Conservation (phyloP, 345 rosid genomes). For the Pistacia integerrima region DNA sequence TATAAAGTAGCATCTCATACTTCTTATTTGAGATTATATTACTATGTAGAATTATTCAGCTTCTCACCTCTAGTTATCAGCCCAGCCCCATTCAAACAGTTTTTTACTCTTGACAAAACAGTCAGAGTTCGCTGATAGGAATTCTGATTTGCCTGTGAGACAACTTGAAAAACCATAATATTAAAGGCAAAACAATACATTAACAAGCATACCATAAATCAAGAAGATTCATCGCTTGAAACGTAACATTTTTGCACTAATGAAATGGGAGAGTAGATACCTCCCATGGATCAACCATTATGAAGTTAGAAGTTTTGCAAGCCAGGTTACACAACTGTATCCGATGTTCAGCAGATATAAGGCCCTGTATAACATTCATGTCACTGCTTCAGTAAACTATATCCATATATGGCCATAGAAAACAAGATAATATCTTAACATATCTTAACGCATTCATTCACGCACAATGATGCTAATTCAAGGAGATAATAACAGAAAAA, state of each 20-base stretch:
- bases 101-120: conserved; percentile 65
- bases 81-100: conserved; percentile 32
- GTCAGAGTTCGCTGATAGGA: conserved; percentile 63
- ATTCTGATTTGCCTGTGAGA: conserved; percentile 70
- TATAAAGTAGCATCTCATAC: neutral
- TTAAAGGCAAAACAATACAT: neutral
- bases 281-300: conserved; percentile 99
- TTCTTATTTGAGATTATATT: neutral
- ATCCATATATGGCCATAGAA: conserved; percentile 4
- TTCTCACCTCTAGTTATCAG: conserved; percentile 48
- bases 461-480: neutral
- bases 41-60: neutral
- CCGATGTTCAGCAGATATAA: conserved; percentile 73
- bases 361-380: conserved; percentile 51
- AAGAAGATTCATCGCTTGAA: neutral
- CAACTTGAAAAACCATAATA: conserved; percentile 5
- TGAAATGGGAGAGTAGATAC: conserved; percentile 29
- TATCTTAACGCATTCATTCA: neutral
- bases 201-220: neutral
- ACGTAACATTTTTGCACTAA: conserved; percentile 7
- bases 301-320: conserved; percentile 70
- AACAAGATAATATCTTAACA: neutral
- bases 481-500: neutral
- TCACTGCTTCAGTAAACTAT: conserved; percentile 3
- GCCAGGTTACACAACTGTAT: conserved; percentile 69